Evolutionary conservation across 441 rosid genomes (phyloP), one percentile per base, ranked within the genome.

Genomic region (Aleurites moluccanus): DNA sequence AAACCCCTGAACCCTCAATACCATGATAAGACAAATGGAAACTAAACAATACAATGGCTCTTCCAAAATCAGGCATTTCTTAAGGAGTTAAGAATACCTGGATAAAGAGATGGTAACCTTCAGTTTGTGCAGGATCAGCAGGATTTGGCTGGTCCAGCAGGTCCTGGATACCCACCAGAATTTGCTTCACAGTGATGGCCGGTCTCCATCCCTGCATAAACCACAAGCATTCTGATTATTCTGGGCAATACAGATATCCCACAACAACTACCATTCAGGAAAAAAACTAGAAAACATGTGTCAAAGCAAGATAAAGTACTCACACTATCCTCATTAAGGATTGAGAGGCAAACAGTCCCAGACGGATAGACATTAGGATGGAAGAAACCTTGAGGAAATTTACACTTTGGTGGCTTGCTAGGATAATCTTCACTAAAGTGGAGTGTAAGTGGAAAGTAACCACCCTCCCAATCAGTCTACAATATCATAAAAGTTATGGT

Each of bases 401-500:
- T 95, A 84, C 99, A 95, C 84, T 95, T 93, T 0, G 98, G 98
- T 8, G 99, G 98, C 83, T 93, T 95, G 86, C 99, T 95, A 0
- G 99, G 99, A 81, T 95, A 93, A 80, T 95, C 99, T 80, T 95
- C 99, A 40, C 92, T 91, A 78, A 93, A 93, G 78, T 88, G 85
- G 74, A 95, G 89, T 11, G 97, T 88, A 53, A 95, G 89, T 0
- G 99, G 99, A 61, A 87, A 95, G 75, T 79, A 90, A 59, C 99
- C 99, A 77, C 96, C 98, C 81, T 95, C 97, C 99, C 98, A 95
- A 82, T 95, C 98, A 78, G 98, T 95, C 99, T 95, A 82, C 82
- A 81, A 63, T 15, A 28, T 38, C 63, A 64, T 25, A 14, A 15
- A 45, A 44, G 33, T 18, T 13, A 64, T 3, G 7, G 35, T 67